Base-by-base conservation (phyloP, 768 basidiomycete genomes). In the Mycena maculata region DNA sequence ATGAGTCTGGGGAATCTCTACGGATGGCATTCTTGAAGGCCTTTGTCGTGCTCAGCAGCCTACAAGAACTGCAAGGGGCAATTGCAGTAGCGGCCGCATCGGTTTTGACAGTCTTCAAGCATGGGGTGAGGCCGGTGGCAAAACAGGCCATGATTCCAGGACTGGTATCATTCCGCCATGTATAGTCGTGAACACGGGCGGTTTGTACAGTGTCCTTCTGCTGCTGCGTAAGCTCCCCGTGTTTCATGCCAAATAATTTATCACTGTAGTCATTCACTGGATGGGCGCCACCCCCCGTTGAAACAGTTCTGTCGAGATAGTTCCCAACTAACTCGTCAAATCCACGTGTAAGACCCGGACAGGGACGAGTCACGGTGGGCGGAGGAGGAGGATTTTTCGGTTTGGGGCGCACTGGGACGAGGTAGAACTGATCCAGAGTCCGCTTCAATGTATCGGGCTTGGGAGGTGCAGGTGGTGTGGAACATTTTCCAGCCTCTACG, bases 101-200 rank as follows among this genome's bases (percentile, higher is more conserved):
- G 6, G 55, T 27, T 12, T 55, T 33, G 18, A 55, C 53, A 12
- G 18, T 50, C n/a, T 53, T 63, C 7, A 61, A 23, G n/a, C 60
- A 61, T 22, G 16, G 7, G 12, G 47, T 60, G 33, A 47, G 13
- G 7, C 39, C 27, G 5, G 54, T 36, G 41, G 54, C 42, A 55
- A 55, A 63, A 3, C 23, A 36, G 11, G 52, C 52, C 61, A 57
- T 64, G 6, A 57, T 18, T 12, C 56, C 63, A 8, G 25, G 27
- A 23, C 55, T 64, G 12, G 30, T 33, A 28, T 64, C 56, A 23
- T 57, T 64, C 8, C 28, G 30, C 63, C 55, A 64, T 18, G 38
- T 20, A 36, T 22, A 23, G 30, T 38, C 54, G 12, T 64, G 63
- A 2, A 41, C 4, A 12, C 27, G 52, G 9, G 53, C 44, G 2